Percentiles rank a stretch among this genome's conserved stretches.
Conservation (phyloP, 2,329 filamentous ascomycete genomes). For the Colletotrichum falcatum region DNA sequence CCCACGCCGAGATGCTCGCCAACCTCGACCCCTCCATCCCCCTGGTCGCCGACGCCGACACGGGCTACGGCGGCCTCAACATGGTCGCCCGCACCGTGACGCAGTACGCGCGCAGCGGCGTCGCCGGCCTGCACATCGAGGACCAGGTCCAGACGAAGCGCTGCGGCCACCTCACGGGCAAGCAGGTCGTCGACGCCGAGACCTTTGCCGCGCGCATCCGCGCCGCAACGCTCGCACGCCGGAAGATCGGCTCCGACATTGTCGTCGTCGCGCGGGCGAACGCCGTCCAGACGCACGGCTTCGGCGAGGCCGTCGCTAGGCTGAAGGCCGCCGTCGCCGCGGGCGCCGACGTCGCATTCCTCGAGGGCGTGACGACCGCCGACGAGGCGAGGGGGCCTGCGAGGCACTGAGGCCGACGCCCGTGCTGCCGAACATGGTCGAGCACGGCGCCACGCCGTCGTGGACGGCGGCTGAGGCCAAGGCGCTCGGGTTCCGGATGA, state of each 20-base stretch:
- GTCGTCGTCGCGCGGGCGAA: slow-evolving; percentile 75
- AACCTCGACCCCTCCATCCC: slow-evolving; percentile 66
- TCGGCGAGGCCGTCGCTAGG: slow-evolving; percentile 65
- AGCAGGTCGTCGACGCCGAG: slow-evolving; percentile 66
- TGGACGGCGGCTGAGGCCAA: slow-evolving; percentile 64
- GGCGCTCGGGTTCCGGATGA: slow-evolving; percentile 67
- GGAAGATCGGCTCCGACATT: slow-evolving; percentile 64
- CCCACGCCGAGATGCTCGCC: slow-evolving; percentile 74
- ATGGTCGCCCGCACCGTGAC: slow-evolving; percentile 66
- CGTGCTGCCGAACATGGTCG: slow-evolving; percentile 69
- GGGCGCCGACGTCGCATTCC: slow-evolving; percentile 70
- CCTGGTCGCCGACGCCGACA: slow-evolving; percentile 72
- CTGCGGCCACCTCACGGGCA: slow-evolving; percentile 73
- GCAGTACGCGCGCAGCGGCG: slow-evolving; percentile 65
- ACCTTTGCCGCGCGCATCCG: slow-evolving; percentile 68
- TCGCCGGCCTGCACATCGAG: slow-evolving; percentile 72
- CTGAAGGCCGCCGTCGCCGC: slow-evolving; percentile 62
- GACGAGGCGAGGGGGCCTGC: slow-evolving; percentile 63
- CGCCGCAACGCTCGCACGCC: slow-evolving; percentile 64
- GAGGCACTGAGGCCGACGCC: slow-evolving; percentile 61
- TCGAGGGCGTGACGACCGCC: slow-evolving; percentile 67
- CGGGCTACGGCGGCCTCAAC: slow-evolving; percentile 65
- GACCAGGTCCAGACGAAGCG: slow-evolving; percentile 74
- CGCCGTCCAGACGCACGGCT: slow-evolving; percentile 67
- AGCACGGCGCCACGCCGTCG: slow-evolving; percentile 66